Evolutionary conservation across 2,329 filamentous ascomycete genomes (phyloP).

Genomic region (Pyrenophora graminea): DNA sequence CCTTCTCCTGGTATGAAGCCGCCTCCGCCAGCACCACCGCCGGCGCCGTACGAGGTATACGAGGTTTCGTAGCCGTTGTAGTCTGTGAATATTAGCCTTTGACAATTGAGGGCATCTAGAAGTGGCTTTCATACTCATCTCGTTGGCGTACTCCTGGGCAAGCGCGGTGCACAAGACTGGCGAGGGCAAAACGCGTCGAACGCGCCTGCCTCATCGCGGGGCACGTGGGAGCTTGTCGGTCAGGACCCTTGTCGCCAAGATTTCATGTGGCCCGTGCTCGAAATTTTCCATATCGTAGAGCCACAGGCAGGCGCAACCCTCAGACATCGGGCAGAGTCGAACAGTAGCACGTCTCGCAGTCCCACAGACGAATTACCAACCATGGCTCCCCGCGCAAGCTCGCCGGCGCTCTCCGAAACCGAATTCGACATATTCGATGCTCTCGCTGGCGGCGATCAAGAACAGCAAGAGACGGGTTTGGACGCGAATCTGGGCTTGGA

Average conservation of each 20-base stretch:
- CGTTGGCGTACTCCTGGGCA: constrained; percentile 12
- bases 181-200: constrained; percentile 37
- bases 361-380: constrained; percentile 4
- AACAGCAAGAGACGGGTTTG: constrained; percentile 48
- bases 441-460: constrained; percentile 66
- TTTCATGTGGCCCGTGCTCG: constrained; percentile 28
- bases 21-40: constrained; percentile 60
- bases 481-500: constrained; percentile 44
- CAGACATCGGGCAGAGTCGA: constrained; percentile 12
- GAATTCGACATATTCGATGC: constrained; percentile 88
- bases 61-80: constrained; percentile 51
- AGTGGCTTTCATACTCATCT: constrained; percentile 24
- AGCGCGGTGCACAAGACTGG: constrained; percentile 12
- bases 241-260: constrained; percentile 31
- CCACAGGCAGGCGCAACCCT: background rate
- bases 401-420: constrained; percentile 83
- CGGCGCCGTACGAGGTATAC: constrained; percentile 62
- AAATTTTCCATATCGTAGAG: constrained; percentile 23
- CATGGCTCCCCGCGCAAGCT: constrained; percentile 77
- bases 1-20: constrained; percentile 63
- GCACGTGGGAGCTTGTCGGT: constrained; percentile 19
- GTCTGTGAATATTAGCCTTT: constrained; percentile 25
- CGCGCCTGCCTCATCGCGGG: constrained; percentile 29
- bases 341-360: constrained; percentile 12
- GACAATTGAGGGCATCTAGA: background rate